phyloP scores from a whole-genome alignment of 345 rosid species.

The Raphanus raphanistrum region DNA sequence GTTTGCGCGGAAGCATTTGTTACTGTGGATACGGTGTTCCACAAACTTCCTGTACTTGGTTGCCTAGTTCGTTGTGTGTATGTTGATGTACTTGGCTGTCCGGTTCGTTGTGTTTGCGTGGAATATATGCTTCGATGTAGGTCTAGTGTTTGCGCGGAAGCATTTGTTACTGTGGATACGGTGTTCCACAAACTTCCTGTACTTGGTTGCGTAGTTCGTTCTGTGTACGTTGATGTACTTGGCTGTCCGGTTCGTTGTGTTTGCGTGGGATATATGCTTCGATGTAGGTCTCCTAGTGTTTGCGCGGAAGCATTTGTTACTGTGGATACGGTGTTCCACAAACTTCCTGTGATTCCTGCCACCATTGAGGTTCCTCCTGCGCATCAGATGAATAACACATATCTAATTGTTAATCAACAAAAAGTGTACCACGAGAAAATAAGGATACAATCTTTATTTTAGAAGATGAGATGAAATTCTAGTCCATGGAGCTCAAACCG shows the following conservation, averaged over 20 bases:
- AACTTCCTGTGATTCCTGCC: not conserved
- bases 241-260: not conserved
- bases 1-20: not conserved
- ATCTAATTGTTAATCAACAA: not conserved
- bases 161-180: not conserved
- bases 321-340: not conserved
- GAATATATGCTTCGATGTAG: no score
- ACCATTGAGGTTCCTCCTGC: not conserved
- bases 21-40: not conserved
- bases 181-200: not conserved
- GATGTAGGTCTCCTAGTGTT: not conserved
- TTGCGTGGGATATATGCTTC: not conserved
- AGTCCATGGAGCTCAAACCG: not conserved
- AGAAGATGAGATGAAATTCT: not conserved
- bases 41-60: not conserved
- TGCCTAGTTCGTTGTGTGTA: not conserved
- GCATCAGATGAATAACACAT: not conserved
- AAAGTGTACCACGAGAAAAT: not conserved
- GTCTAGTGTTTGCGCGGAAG: not conserved
- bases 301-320: not conserved
- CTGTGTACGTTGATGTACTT: not conserved
- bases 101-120: not conserved
- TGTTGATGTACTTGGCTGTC: not conserved
- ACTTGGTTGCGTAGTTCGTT: no score
- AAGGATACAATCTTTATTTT: not conserved